phyloP scores from a whole-genome alignment of 495 filamentous ascomycete species.

The Podospora fimiseda region DNA sequence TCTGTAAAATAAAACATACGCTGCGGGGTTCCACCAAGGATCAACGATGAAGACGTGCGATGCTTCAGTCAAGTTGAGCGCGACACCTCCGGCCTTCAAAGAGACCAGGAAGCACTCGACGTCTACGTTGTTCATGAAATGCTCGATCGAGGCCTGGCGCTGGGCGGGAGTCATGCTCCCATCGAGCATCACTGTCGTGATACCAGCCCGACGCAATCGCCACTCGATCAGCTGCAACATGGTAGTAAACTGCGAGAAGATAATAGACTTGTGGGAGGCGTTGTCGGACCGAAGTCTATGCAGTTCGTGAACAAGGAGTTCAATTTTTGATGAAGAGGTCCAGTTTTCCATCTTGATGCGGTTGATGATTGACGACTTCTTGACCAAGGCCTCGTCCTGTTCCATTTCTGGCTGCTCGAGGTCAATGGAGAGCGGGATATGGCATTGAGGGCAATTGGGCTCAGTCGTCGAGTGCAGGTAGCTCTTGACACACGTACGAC shows the following conservation, averaged over 20 bases:
- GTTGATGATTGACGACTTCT: slow-evolving; percentile 94
- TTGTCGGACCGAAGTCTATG: slow-evolving; percentile 84
- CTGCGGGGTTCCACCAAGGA: slow-evolving; percentile 97
- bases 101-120: slow-evolving; percentile 94
- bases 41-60: slow-evolving; percentile 93
- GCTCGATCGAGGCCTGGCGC: slow-evolving; percentile 78
- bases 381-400: slow-evolving; percentile 72
- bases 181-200: slow-evolving; percentile 96
- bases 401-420: slow-evolving; percentile 90
- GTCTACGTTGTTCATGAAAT: slow-evolving; percentile 90
- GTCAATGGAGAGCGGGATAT: slow-evolving; percentile 83
- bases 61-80: slow-evolving; percentile 89
- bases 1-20: slow-evolving; percentile 27
- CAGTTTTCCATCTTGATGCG: slow-evolving; percentile 96
- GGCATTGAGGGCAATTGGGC: slow-evolving; percentile 86
- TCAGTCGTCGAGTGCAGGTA: slow-evolving; percentile 69
- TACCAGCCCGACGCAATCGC: slow-evolving; percentile 87
- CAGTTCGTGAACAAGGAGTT: slow-evolving; percentile 88
- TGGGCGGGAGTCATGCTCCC: slow-evolving; percentile 92
- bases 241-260: slow-evolving; percentile 95
- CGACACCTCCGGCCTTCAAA: slow-evolving; percentile 91
- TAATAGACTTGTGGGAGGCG: slow-evolving; percentile 89
- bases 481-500: slow-evolving; percentile 77
- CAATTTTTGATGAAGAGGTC: slow-evolving; percentile 97
- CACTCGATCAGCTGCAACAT: slow-evolving; percentile 98